Evolutionary conservation across 2,329 filamentous ascomycete genomes (phyloP).

Genomic region (Diaporthe humulicola): DNA sequence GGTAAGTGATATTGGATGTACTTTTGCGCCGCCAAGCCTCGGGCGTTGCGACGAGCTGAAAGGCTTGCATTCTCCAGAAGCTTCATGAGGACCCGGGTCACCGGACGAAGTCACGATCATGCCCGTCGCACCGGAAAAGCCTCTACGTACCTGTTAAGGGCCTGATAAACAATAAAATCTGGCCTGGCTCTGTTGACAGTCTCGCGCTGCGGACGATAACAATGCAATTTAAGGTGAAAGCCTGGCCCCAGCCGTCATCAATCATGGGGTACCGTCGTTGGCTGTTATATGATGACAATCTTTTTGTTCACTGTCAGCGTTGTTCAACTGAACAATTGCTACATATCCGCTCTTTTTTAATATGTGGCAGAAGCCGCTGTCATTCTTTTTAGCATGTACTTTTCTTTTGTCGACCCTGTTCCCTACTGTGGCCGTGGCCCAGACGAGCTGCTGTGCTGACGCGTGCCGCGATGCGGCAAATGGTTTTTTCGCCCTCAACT

Average conservation of each 20-base stretch:
- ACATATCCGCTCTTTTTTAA: not conserved
- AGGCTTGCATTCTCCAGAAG: not conserved
- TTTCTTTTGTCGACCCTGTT: not conserved
- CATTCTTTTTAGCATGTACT: not conserved
- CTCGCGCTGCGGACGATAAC: not conserved
- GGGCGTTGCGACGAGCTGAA: not conserved
- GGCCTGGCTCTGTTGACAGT: not conserved
- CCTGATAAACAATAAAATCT: not conserved
- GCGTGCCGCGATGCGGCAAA: not conserved
- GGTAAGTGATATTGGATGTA: not conserved
- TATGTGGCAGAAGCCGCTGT: not conserved
- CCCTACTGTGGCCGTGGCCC: not conserved
- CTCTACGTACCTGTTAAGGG: too few species aligned
- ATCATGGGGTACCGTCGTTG: not conserved
- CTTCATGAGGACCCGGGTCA: not conserved
- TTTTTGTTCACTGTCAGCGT: too few species aligned
- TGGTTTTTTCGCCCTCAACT: not conserved
- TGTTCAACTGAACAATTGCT: too few species aligned
- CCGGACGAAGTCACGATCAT: too few species aligned
- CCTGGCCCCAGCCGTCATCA: too few species aligned
- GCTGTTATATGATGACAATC: not conserved
- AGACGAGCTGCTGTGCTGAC: conserved; percentile 1
- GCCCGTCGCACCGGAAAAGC: not conserved
- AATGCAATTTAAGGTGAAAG: not conserved
- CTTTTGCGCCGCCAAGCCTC: not conserved